These are phyloP conservation scores for Alternaria arbusti DNA, from an alignment of 2,329 filamentous ascomycete genomes.

Conservation along the genomic window DNA sequence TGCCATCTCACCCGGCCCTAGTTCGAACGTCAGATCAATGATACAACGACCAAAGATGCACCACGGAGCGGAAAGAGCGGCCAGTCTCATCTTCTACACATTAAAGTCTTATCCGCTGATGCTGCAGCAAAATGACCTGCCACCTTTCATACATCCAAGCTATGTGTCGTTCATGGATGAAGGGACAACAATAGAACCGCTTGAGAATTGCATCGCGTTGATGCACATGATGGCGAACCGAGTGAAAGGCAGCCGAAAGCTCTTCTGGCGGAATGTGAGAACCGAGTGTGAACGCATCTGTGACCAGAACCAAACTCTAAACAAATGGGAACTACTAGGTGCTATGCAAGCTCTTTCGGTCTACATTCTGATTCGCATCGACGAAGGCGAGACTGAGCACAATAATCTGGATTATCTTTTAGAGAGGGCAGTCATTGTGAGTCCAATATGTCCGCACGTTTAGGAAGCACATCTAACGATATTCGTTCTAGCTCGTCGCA, in stretches of 20 bases:
- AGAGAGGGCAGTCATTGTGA: neutral
- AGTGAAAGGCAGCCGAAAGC: slow-evolving; percentile 44
- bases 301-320: slow-evolving; percentile 19
- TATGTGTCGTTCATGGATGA: slow-evolving; percentile 27
- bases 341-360: slow-evolving; percentile 55
- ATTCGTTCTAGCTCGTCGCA: neutral
- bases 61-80: slow-evolving; percentile 39
- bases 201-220: slow-evolving; percentile 53
- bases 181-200: slow-evolving; percentile 43
- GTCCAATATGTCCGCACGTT: neutral
- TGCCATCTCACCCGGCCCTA: slow-evolving; percentile 32
- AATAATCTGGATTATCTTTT: slow-evolving; percentile 50
- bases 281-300: slow-evolving; percentile 49
- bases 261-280: slow-evolving; percentile 56
- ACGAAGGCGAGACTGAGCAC: slow-evolving; percentile 54
- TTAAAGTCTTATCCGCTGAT: slow-evolving; percentile 55
- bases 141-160: slow-evolving; percentile 53
- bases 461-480: neutral
- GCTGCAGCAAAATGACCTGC: slow-evolving; percentile 46
- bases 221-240: slow-evolving; percentile 49
- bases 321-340: slow-evolving; percentile 50
- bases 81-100: slow-evolving; percentile 49
- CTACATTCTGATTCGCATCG: slow-evolving; percentile 52
- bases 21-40: slow-evolving; percentile 30
- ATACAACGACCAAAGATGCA: slow-evolving; percentile 30